These are phyloP conservation scores for Pseudogymnoascus verrucosus DNA, from an alignment of 2,329 filamentous ascomycete species.

Conservation along the genomic window DNA sequence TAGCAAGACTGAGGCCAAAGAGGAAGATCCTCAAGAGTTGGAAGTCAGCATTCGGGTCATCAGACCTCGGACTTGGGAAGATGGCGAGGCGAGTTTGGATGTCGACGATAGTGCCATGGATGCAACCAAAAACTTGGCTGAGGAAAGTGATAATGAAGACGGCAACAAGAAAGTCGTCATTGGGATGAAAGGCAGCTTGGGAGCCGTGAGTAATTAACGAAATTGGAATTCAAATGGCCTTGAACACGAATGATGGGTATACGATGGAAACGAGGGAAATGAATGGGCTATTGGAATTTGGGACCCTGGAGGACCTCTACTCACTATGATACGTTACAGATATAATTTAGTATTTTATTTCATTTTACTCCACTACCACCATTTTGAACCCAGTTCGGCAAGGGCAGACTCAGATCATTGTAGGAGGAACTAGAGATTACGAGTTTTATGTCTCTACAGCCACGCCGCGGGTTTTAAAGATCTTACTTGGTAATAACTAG, in stretches of 20 bases:
- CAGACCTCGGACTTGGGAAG: slow-evolving; percentile 18
- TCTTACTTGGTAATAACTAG: slow-evolving; percentile 20
- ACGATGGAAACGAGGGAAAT: background rate
- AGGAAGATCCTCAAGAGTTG: slow-evolving; percentile 23
- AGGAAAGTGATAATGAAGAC: background rate
- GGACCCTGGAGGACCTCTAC: background rate
- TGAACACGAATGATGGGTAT: background rate
- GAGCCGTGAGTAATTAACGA: background rate
- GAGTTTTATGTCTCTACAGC: background rate
- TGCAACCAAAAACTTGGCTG: slow-evolving; percentile 30
- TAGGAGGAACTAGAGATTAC: background rate
- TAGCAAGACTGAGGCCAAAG: slow-evolving; percentile 15
- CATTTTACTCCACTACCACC: background rate
- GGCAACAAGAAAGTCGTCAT: background rate
- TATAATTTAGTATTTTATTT: background rate
- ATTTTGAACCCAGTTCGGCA: background rate
- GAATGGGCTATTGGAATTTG: background rate
- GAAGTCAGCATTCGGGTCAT: slow-evolving; percentile 21
- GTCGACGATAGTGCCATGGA: slow-evolving; percentile 41
- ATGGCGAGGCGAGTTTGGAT: slow-evolving; percentile 29
- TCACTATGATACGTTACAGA: background rate
- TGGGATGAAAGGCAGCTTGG: slow-evolving; percentile 6
- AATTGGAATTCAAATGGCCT: background rate
- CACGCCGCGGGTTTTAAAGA: background rate
- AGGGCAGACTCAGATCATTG: background rate